phyloP scores from a whole-genome alignment of 257 asterid species.

The Salvia splendens region DNA sequence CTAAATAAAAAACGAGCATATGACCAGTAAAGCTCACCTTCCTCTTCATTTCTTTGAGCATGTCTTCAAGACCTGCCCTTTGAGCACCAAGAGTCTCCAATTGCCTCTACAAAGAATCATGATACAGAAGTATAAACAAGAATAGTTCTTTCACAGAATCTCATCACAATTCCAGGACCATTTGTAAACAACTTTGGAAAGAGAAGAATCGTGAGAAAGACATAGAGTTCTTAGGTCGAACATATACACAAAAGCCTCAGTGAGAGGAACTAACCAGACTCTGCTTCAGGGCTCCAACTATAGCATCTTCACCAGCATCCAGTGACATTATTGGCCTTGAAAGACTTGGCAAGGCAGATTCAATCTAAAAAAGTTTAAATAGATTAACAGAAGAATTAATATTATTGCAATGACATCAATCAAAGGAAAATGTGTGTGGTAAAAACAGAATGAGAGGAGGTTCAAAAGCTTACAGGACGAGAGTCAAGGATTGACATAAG shows the following conservation, averaged over 20 bases:
- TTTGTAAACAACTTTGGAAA: neutral
- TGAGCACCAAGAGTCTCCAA: conserved; percentile 96
- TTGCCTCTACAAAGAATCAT: conserved; percentile 65
- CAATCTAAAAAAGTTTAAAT: conserved; percentile 56
- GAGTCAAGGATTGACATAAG: conserved; percentile 87
- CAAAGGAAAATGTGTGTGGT: too few species aligned
- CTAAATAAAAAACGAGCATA: conserved; percentile 4
- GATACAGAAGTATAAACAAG: conserved; percentile 15
- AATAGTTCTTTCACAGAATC: conserved; percentile 15
- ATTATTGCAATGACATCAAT: too few species aligned
- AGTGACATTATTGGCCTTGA: conserved; percentile 94
- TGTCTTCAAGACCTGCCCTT: conserved; percentile 98
- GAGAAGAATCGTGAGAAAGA: neutral
- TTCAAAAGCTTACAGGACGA: conserved; percentile 69
- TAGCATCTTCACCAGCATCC: conserved; percentile 92
- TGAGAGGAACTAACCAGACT: conserved; percentile 63
- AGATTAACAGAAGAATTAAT: neutral
- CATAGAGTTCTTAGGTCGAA: conserved; percentile 1
- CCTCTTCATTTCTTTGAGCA: conserved; percentile 99
- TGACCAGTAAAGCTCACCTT: conserved; percentile 54
- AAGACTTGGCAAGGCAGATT: conserved; percentile 89
- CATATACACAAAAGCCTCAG: conserved; percentile 29
- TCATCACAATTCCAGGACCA: neutral
- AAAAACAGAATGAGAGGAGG: neutral
- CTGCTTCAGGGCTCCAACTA: conserved; percentile 87